A percentile compares a stretch with the other conserved stretches of the same genome.
These are phyloP conservation scores for Krasilnikovozyma curviuscula DNA, from an alignment of 768 basidiomycete species.

Conservation along the genomic window DNA sequence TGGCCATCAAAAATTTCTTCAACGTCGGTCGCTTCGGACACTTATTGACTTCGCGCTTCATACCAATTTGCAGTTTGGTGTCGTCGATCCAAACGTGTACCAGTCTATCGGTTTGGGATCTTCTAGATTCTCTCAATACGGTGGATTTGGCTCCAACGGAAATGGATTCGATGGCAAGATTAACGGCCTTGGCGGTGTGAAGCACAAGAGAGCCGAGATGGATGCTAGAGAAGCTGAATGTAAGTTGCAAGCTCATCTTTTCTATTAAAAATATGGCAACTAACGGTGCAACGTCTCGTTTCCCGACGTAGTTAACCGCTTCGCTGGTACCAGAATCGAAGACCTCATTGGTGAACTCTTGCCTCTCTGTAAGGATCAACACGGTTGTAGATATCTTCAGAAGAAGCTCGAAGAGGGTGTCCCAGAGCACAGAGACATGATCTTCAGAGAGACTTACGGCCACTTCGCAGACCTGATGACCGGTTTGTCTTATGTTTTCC, in stretches of 20 bases:
- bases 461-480: conserved; percentile 99
- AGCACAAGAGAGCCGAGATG: conserved; percentile 83
- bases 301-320: conserved; percentile 59
- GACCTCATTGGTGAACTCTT: conserved; percentile 91
- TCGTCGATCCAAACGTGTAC: conserved; percentile 13
- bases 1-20: too few relatives aligned
- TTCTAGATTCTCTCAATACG: conserved; percentile 15
- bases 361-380: conserved; percentile 90
- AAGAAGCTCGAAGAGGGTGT: conserved; percentile 96
- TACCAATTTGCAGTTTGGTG: conserved; percentile 2
- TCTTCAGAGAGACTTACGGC: conserved; percentile 92
- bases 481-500: conserved; percentile 32
- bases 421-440: conserved; percentile 94
- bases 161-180: conserved; percentile 49
- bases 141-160: conserved; percentile 25
- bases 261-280: neutral
- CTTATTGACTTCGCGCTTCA: neutral
- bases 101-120: conserved; percentile 12
- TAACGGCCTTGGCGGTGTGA: conserved; percentile 76
- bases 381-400: conserved; percentile 93
- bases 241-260: conserved; percentile 26
- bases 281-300: neutral
- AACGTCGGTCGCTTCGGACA: too few relatives aligned
- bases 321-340: conserved; percentile 84
- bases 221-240: conserved; percentile 55